Evolutionary conservation across 306 rosid species (phyloP).

Genomic region (Pueraria montana): DNA sequence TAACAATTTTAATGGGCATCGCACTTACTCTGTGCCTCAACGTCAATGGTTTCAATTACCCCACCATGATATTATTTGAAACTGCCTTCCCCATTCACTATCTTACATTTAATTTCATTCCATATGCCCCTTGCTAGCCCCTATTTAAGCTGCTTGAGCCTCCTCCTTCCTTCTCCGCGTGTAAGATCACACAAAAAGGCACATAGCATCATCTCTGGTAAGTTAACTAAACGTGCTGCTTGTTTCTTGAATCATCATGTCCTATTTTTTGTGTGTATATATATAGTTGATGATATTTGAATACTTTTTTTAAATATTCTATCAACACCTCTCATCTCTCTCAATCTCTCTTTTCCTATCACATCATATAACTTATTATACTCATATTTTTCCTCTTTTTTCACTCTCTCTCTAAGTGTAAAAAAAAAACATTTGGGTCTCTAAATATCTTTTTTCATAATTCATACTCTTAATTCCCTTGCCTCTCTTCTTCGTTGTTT

Average conservation of each 20-base stretch:
- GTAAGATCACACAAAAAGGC: background rate
- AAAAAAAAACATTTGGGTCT: too few relatives aligned
- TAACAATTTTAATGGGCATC: slow-evolving; percentile 45
- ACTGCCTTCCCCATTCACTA: background rate
- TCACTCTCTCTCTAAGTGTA: too few relatives aligned
- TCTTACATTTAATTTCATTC: slow-evolving; percentile 25
- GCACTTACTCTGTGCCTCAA: slow-evolving; percentile 57
- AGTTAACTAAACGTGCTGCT: background rate
- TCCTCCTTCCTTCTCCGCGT: slow-evolving; percentile 23
- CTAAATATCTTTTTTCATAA: too few relatives aligned
- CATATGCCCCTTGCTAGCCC: slow-evolving; percentile 43
- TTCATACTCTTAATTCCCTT: background rate
- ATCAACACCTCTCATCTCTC: too few relatives aligned
- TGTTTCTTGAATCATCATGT: background rate
- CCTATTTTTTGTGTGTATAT: background rate
- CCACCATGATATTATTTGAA: slow-evolving; percentile 51
- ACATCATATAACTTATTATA: too few relatives aligned
- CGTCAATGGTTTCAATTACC: slow-evolving; percentile 52
- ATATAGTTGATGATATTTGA: too few relatives aligned
- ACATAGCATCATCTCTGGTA: slow-evolving; percentile 35
- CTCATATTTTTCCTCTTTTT: too few relatives aligned
- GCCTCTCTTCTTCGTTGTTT: too few relatives aligned
- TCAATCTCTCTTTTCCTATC: too few relatives aligned
- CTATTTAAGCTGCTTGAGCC: slow-evolving; percentile 53
- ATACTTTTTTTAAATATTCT: too few relatives aligned